Evolutionary conservation across 2,329 filamentous ascomycete genomes (phyloP), one percentile per base, ranked within the genome.

Genomic region (Tolypocladium nubicola): DNA sequence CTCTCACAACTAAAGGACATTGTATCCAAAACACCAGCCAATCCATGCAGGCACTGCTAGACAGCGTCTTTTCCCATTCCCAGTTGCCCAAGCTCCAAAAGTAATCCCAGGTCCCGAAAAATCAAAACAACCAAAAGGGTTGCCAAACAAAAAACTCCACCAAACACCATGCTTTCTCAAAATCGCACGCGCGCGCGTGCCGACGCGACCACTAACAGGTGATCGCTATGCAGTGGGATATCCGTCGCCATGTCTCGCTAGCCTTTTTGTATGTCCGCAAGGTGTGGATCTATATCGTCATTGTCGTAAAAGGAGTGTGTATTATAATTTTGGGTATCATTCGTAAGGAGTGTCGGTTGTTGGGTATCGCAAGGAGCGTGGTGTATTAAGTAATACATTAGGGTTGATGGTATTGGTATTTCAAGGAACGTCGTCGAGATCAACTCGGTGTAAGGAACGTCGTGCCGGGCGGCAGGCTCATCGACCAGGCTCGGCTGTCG

Each of bases 221-320:
- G 39, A 21, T 52, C 49, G 56, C 49, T 52, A 53, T 54, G 38
- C 53, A 45, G 33, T 21, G 14, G 13, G 37, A 49, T 23, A 45
- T 52, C 50, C 41, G 41, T 55, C 59, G 55, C 58, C 60, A 56
- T 52, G 53, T 56, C 16, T 58, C 60, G 50, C 56, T 37, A 49
- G 55, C 43, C 26, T 40, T 54, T 53, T 50, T 26, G 43, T 57
- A 37, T 52, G 35, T 61, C 60, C 60, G 55, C 56, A 61, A 56
- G 60, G 60, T 60, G 58, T 60, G 60, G 37, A 55, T 60, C 66
- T 73, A 69, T 73, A 75, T 75, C 49, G 65, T 66, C 65, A 69
- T 74, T 64, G 62, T 70, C 58, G 67, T 63, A 64, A 71, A 71
- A 71, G 64, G 70, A 73, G 66, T 71, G 70, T 72, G 54, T 55